These are phyloP conservation scores for Pelargonium fulgidum DNA, from an alignment of 441 rosid species.

Conservation along the genomic window DNA sequence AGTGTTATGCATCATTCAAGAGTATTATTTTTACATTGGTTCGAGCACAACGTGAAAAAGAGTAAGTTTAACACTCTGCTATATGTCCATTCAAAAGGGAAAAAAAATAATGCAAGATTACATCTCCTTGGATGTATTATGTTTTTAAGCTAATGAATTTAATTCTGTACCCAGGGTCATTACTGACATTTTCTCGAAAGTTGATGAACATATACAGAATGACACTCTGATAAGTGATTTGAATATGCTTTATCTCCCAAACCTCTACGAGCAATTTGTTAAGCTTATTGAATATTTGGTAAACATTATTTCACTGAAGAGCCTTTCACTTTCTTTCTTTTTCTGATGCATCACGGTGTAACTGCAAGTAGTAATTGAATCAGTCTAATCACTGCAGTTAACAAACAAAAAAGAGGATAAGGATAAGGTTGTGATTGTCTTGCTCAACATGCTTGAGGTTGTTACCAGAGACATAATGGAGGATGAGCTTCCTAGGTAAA, in stretches of 20 bases:
- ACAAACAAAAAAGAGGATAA: constrained; percentile 66
- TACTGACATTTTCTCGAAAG: constrained; percentile 52
- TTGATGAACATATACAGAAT: constrained; percentile 44
- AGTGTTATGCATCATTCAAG: constrained; percentile 91
- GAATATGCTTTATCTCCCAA: constrained; percentile 86
- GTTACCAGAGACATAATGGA: constrained; percentile 86
- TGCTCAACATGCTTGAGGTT: constrained; percentile 98
- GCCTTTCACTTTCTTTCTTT: neutral
- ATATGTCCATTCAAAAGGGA: constrained; percentile 6
- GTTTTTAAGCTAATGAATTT: constrained; percentile 16
- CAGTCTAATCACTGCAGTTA: constrained; percentile 37
- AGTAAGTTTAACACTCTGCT: constrained; percentile 41
- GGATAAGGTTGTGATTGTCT: constrained; percentile 83
- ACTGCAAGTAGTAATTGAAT: neutral
- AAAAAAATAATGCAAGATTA: neutral
- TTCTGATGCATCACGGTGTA: neutral
- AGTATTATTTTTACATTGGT: constrained; percentile 70
- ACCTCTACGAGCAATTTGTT: constrained; percentile 77
- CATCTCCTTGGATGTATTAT: constrained; percentile 10
- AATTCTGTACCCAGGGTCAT: constrained; percentile 53
- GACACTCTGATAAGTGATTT: constrained; percentile 46
- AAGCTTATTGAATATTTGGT: constrained; percentile 83
- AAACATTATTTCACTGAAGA: constrained; percentile 15
- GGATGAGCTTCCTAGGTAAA: constrained; percentile 58
- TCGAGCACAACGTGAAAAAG: constrained; percentile 56